Percentiles rank a stretch among this genome's conserved stretches.
phyloP scores from a whole-genome alignment of 139 green algal species.

The Chlamydomonas sp. region DNA sequence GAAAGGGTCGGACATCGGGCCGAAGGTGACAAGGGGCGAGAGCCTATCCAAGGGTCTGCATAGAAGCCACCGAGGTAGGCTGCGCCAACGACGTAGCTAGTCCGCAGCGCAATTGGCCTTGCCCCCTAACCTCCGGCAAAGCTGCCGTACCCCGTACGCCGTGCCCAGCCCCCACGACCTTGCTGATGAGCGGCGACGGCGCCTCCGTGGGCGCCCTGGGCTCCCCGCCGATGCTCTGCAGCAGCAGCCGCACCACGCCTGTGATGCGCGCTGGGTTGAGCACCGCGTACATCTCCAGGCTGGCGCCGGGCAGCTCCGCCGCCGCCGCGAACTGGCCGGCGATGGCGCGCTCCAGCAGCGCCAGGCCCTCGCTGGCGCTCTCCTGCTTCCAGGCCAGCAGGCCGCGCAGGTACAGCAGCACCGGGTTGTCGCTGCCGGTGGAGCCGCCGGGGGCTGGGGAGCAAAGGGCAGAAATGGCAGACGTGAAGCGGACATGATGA shows the following conservation, averaged over 20 bases:
- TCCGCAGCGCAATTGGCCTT: too few species aligned
- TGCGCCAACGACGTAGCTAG: too few species aligned
- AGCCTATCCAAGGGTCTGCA: too few species aligned
- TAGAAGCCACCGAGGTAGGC: too few species aligned
- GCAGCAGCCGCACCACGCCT: slow-evolving; percentile 61
- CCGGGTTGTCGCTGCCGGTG: slow-evolving; percentile 17
- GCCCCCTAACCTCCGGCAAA: too few species aligned
- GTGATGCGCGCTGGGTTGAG: slow-evolving; percentile 68
- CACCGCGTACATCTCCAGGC: slow-evolving; percentile 46
- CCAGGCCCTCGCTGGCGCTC: slow-evolving; percentile 34
- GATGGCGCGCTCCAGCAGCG: slow-evolving; percentile 63
- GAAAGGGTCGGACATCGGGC: not conserved
- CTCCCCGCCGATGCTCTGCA: slow-evolving; percentile 53
- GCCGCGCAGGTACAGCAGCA: slow-evolving; percentile 60
- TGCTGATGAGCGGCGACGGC: slow-evolving; percentile 60
- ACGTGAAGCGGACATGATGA: too few species aligned
- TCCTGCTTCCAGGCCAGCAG: slow-evolving; percentile 60
- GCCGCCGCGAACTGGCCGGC: slow-evolving; percentile 47
- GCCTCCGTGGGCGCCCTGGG: slow-evolving; percentile 62
- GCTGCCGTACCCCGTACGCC: not conserved
- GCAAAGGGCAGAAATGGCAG: too few species aligned
- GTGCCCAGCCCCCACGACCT: slow-evolving; percentile 19
- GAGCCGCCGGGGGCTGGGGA: not conserved
- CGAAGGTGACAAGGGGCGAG: too few species aligned
- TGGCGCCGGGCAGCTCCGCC: slow-evolving; percentile 16